Conservation (phyloP, 768 basidiomycete species). For the Kwoniella sp. region DNA sequence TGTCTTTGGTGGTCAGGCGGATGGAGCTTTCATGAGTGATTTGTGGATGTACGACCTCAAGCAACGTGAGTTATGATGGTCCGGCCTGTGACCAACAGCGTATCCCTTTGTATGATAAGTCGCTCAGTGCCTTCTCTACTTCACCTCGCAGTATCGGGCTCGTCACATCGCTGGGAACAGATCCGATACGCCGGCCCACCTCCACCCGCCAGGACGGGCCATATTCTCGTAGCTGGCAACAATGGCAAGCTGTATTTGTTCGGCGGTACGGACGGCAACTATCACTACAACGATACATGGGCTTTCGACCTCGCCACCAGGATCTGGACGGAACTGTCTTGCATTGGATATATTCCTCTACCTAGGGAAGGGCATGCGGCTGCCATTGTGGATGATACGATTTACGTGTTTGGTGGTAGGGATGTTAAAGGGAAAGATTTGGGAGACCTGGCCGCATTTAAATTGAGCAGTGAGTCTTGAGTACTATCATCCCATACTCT, state of each 20-base stretch:
- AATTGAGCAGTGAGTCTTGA: constrained; percentile 79
- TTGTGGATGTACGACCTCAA: constrained; percentile 95
- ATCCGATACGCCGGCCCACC: constrained; percentile 62
- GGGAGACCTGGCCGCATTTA: constrained; percentile 92
- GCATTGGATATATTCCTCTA: constrained; percentile 94
- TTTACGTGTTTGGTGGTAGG: constrained; percentile 95
- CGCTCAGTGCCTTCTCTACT: not conserved
- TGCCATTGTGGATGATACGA: constrained; percentile 92
- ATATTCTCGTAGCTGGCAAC: constrained; percentile 73
- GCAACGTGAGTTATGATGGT: constrained; percentile 75
- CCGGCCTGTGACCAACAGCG: too few species aligned
- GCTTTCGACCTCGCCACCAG: constrained; percentile 77
- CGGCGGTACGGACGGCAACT: constrained; percentile 97
- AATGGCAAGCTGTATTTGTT: constrained; percentile 89
- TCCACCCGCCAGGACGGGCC: constrained; percentile 83
- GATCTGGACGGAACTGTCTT: constrained; percentile 86
- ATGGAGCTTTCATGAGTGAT: constrained; percentile 91
- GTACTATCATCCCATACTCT: not conserved
- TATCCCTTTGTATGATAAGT: not conserved
- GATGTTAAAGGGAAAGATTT: constrained; percentile 97
- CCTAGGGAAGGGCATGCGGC: constrained; percentile 96
- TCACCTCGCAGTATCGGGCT: constrained; percentile 61
- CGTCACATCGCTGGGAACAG: constrained; percentile 81
- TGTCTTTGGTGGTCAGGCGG: constrained; percentile 94
- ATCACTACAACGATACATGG: constrained; percentile 99